Percentiles rank a stretch among this genome's conserved stretches.
Evolutionary conservation across 2,329 filamentous ascomycete species (phyloP).

Genomic region (Acrodontium crateriforme): DNA sequence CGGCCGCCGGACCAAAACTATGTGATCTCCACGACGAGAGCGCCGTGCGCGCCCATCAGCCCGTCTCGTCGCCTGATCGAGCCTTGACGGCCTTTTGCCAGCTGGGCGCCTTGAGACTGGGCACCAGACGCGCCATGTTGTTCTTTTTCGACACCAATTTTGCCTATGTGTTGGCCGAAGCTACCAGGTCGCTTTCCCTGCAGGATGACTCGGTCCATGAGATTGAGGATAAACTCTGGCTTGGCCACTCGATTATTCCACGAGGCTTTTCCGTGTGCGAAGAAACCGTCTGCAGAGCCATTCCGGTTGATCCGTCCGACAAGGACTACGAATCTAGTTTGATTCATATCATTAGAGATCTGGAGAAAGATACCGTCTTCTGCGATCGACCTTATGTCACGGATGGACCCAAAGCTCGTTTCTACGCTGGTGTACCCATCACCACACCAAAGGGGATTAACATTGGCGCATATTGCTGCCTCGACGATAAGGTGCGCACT

Average conservation of each 20-base stretch:
- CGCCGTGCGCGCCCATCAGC: conserved; percentile 11
- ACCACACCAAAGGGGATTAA: conserved; percentile 19
- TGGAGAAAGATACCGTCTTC: conserved; percentile 16
- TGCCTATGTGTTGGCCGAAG: conserved; percentile 26
- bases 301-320: background rate
- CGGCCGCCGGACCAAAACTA: conserved; percentile 12
- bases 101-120: conserved; percentile 21
- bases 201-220: conserved; percentile 3
- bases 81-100: conserved; percentile 23
- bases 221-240: conserved; percentile 15
- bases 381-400: conserved; percentile 17
- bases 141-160: conserved; percentile 22
- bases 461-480: conserved; percentile 22
- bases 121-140: conserved; percentile 21
- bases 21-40: conserved; percentile 14
- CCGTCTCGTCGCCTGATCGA: conserved; percentile 17
- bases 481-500: conserved; percentile 17
- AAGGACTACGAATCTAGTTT: background rate
- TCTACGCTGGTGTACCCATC: conserved; percentile 23
- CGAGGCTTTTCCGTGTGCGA: conserved; percentile 20
- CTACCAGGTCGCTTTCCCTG: conserved; percentile 20
- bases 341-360: conserved; percentile 20
- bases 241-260: conserved; percentile 17
- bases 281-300: conserved; percentile 12
- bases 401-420: conserved; percentile 18